Conservation (phyloP, 495 filamentous ascomycete genomes). For the Apodospora peruviana region DNA sequence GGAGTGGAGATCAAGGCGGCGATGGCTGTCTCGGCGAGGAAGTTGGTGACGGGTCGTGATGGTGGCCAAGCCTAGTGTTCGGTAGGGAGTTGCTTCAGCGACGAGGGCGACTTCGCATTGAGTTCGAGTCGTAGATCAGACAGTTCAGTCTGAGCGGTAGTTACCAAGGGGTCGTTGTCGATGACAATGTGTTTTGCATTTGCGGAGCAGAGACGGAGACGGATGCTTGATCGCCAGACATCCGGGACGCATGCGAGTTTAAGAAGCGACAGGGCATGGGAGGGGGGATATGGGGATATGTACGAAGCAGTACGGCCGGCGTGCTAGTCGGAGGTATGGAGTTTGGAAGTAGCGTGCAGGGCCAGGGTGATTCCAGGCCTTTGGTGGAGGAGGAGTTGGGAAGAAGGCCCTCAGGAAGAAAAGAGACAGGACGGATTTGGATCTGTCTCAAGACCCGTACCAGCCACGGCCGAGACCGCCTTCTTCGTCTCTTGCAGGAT, state of each 20-base stretch:
- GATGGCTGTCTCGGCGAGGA: neutral
- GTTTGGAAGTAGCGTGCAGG: slow-evolving; percentile 9
- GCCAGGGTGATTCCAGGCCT: no score
- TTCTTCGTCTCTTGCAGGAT: slow-evolving; percentile 13
- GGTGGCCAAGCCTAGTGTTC: no score
- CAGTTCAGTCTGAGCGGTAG: slow-evolving; percentile 19
- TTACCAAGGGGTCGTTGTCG: slow-evolving; percentile 27
- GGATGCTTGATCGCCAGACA: slow-evolving; percentile 29
- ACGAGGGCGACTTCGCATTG: slow-evolving; percentile 23
- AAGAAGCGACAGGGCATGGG: slow-evolving; percentile 36
- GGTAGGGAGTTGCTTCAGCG: slow-evolving; percentile 1
- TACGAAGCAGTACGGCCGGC: no score
- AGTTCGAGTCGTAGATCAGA: slow-evolving; percentile 38
- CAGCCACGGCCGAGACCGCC: slow-evolving; percentile 22
- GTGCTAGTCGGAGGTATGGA: no score
- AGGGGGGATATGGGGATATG: no score
- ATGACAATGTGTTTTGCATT: slow-evolving; percentile 26
- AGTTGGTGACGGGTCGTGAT: no score
- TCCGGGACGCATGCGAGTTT: slow-evolving; percentile 37
- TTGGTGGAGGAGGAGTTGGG: neutral
- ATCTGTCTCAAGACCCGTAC: slow-evolving; percentile 5
- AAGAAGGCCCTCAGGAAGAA: slow-evolving; percentile 1
- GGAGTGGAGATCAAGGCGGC: slow-evolving; percentile 1
- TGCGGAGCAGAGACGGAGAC: slow-evolving; percentile 23
- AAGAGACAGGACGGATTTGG: neutral